Base-by-base conservation (phyloP, 306 rosid genomes). In the Ormosia emarginata region DNA sequence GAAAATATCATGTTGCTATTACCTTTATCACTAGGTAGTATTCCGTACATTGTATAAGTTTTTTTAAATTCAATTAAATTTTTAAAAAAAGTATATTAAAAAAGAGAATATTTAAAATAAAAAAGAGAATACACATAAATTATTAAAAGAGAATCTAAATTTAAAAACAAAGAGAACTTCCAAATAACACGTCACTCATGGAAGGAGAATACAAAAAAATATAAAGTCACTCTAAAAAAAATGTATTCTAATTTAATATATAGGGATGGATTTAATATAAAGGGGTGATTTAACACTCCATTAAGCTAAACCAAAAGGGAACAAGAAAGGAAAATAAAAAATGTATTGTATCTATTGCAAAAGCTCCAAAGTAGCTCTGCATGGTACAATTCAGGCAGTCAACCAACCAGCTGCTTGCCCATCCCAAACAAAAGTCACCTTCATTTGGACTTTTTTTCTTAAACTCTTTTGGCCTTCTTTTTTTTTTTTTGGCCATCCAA, bases 341-440 rank as follows among this genome's bases (percentile, higher is more conserved):
- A 5, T 67, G 78, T 14, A 50, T 40, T 14, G 32, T 15, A 70
- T 49, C 74, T 49, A 32, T 70, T 39, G 74, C 74, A 40, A 59
- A 76, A 61, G 39, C 63, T 2, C 67, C 65, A 12, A 47, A 78
- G 43, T 59, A 50, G 39, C 64, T 17, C 33, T 49, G 52, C 74
- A 37, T 2, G 17, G 58, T 69, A 82, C 85, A 68, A 24, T 47
- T 17, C 30, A 37, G 59, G 40, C 63, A 69, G 67, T 75, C 63
- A 75, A 62, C 36, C 63, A 75, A 62, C 36, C 40, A 47, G 63
- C 36, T 50, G 32, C 63, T 13, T 8, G 17, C 24, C 75, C 9
- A 62, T 58, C 43, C 79, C 75, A 53, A 3, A 1, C 12, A 44
- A 47, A 6, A 29, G 46, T 67, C 64, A 74, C 68, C 53, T 65